Conservation (phyloP, 208 protist genomes). For the Trypanosoma lewisi region DNA sequence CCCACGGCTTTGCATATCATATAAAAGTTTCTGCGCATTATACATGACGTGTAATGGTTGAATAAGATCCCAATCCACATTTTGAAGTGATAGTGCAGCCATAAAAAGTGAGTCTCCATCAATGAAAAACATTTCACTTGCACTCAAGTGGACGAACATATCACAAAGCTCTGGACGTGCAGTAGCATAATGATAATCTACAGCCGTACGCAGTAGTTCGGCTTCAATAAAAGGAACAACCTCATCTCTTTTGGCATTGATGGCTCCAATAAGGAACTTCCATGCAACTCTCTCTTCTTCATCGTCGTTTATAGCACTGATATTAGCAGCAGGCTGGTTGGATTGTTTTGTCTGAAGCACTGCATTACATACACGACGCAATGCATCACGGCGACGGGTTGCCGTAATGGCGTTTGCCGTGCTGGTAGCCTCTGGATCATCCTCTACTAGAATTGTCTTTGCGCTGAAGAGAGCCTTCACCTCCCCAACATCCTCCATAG, state of each 20-base stretch:
- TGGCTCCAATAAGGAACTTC: constrained; percentile 66
- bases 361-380: constrained; percentile 33
- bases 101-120: constrained; percentile 90
- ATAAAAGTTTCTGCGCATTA: constrained; percentile 81
- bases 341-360: constrained; percentile 9
- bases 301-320: constrained; percentile 47
- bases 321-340: neutral
- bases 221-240: constrained; percentile 37
- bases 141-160: constrained; percentile 89
- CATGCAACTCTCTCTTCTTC: constrained; percentile 75
- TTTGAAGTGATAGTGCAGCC: constrained; percentile 63
- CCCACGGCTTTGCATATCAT: constrained; percentile 62
- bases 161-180: constrained; percentile 83
- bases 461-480: constrained; percentile 55
- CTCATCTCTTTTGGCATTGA: constrained; percentile 23
- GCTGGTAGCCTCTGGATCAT: constrained; percentile 22
- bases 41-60: constrained; percentile 87
- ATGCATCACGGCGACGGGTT: constrained; percentile 35
- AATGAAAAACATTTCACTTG: constrained; percentile 90
- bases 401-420: constrained; percentile 10
- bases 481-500: constrained; percentile 41
- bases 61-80: constrained; percentile 86
- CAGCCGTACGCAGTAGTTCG: constrained; percentile 41
- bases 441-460: constrained; percentile 27
- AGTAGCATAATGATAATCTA: constrained; percentile 78